Evolutionary conservation across 306 rosid genomes (phyloP), one percentile per base, ranked within the genome.

Genomic region (Malus sylvestris): DNA sequence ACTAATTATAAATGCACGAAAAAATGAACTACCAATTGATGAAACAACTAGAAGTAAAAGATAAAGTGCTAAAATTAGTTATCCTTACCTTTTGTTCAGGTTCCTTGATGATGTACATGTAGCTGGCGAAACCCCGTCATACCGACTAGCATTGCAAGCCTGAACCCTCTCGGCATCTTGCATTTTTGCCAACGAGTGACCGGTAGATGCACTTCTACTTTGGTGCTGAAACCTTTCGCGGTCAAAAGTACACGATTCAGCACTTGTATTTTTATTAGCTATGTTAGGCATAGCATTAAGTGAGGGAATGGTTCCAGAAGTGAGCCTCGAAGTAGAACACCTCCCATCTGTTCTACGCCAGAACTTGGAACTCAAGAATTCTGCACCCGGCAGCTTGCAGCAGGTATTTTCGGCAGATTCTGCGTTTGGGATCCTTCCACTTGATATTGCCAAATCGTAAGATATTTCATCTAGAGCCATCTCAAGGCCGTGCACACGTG

Each of bases 331-430:
- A 55, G 85, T 45, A 74, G 88, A 78, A 83, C 81, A 90, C 70
- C 87, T 86, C 74, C 90, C 87, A 76, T 92, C 97, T 15, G 93
- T 77, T 85, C 88, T 88, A 72, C 86, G 89, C 99, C 99, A 91
- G 86, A 95, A 88, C 84, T 91, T 95, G 83, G 93, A 87, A 80
- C 98, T 95, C 87, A 88, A 80, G 77, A 95, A 95, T 46, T 92
- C 99, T 69, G 98, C 83, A 79, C 97, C 99, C 16, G 98, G 99
- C 78, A 95, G 88, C 84, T 82, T 92, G 88, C 97, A 95, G 80
- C 99, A 95, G 6, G 81, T 88, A 82, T 91, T 92, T 73, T 87
- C 93, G 55, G 87, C 83, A 59, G 81, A 88, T 71, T 83, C 85
- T 15, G 64, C 44, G 78, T 71, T 85, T 49, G 90, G 80, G 77